These are phyloP conservation scores for Neoboletus subvelutipes DNA, from an alignment of 768 basidiomycete species.

Conservation along the genomic window DNA sequence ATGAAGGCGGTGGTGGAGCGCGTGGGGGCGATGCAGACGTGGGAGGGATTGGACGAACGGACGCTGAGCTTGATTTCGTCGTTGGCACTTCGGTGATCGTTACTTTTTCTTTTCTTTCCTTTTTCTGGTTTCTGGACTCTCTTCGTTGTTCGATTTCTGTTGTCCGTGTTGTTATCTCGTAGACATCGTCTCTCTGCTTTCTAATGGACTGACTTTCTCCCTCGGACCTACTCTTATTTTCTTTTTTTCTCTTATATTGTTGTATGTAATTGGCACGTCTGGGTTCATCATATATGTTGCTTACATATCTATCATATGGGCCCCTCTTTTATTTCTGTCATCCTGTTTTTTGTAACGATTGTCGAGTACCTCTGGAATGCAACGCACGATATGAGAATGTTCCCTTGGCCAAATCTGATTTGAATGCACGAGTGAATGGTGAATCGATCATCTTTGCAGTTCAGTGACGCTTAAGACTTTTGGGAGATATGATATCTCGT, in stretches of 20 bases:
- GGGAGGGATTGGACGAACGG: constrained; percentile 46
- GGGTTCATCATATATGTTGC: background rate
- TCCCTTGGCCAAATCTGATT: background rate
- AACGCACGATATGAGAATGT: background rate
- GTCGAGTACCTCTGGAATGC: no score
- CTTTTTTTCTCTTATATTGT: background rate
- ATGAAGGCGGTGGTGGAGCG: constrained; percentile 11
- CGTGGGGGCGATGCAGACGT: constrained; percentile 35
- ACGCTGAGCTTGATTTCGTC: constrained; percentile 45
- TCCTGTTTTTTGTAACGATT: background rate
- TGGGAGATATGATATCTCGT: no score
- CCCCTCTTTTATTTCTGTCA: background rate
- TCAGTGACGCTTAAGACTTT: no score
- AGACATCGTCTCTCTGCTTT: background rate
- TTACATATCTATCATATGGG: background rate
- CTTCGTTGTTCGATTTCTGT: background rate
- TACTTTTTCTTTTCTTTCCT: background rate
- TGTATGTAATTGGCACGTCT: constrained; percentile 1
- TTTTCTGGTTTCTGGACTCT: background rate
- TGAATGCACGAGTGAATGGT: no score
- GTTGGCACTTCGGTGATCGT: constrained; percentile 27
- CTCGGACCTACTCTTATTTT: background rate
- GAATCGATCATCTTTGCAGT: no score
- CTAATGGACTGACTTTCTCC: background rate
- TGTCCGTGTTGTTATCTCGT: background rate